phyloP scores from a whole-genome alignment of 108 stramenopile genomes.

The Schizochytrium sp. region DNA sequence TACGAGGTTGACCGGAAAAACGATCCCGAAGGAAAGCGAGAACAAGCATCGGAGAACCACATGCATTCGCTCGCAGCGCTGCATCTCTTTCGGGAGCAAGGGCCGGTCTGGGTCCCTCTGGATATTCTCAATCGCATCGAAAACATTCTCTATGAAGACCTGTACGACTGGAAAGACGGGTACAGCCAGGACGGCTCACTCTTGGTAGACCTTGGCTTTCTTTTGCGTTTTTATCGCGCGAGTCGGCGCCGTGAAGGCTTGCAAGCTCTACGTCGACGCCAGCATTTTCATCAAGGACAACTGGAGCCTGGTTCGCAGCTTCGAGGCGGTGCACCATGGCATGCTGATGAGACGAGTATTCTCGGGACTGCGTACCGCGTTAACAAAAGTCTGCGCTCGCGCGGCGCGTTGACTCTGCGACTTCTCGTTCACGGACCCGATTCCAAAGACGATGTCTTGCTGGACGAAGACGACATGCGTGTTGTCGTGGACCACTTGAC shows the following conservation, averaged over 20 bases:
- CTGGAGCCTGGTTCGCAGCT: background rate
- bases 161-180: background rate
- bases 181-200: background rate
- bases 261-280: background rate
- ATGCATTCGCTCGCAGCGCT: background rate
- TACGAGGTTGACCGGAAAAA: background rate
- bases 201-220: background rate
- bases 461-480: background rate
- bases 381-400: background rate
- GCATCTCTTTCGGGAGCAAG: background rate
- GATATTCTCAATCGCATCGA: background rate
- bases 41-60: background rate
- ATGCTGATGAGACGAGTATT: background rate
- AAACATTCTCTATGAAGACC: background rate
- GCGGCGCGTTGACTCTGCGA: background rate
- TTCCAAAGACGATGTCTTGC: background rate
- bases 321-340: background rate
- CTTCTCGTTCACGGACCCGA: background rate
- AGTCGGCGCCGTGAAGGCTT: no score
- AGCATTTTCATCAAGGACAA: background rate
- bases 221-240: background rate
- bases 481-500: background rate
- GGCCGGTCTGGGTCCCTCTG: background rate
- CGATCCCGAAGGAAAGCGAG: background rate
- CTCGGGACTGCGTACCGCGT: background rate